Base-by-base conservation (phyloP, 2,329 filamentous ascomycete genomes). In the Clarireedia paspali region DNA sequence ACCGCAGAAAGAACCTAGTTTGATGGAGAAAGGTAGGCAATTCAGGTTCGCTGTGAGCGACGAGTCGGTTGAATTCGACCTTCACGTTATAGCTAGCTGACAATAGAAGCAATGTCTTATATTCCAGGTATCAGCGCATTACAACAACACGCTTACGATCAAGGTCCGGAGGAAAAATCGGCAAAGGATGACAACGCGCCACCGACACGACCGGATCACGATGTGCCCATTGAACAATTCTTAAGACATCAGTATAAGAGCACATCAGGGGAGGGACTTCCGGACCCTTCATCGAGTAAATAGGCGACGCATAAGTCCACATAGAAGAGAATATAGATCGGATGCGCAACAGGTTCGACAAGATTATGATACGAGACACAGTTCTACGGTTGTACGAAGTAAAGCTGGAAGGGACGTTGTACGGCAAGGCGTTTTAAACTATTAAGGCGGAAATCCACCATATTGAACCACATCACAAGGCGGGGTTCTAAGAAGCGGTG, bases 191-290 rank as follows among this genome's bases (percentile, higher is more conserved):
- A 44, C 48, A 42, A 27, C 27, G 55, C 49, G 47, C 64, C 64
- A 6, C 65, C 64, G 5, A 56, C 51, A 6, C 55, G 64, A 60
- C 64, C 64, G 6, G 61, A 64, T 53, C 59, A 67, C 57, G 65
- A 67, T 60, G 60, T 64, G n/a, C 66, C 65, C 34, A 64, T 67
- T n/a, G 64, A 66, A 55, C 53, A 66, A 53, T 67, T 67, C 45
- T 51, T 67, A 30, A 63, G 63, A 47, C 54, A 57, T 9, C 65
- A 67, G 50, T 67, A 67, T 50, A 62, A 62, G 50, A 66, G 64
- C 47, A 62, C 53, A 42, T 62, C 58, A 44, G 62, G 60, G 6
- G 57, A 62, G 23, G 57, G 55, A 4, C 59, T 65, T 53, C 60
- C 63, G 30, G 30, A 62, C n/a, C 52, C 48, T 3, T 27, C 23